phyloP scores from a whole-genome alignment of 1,139 yeast species.

The Hemisphaericaspora subhashii region DNA sequence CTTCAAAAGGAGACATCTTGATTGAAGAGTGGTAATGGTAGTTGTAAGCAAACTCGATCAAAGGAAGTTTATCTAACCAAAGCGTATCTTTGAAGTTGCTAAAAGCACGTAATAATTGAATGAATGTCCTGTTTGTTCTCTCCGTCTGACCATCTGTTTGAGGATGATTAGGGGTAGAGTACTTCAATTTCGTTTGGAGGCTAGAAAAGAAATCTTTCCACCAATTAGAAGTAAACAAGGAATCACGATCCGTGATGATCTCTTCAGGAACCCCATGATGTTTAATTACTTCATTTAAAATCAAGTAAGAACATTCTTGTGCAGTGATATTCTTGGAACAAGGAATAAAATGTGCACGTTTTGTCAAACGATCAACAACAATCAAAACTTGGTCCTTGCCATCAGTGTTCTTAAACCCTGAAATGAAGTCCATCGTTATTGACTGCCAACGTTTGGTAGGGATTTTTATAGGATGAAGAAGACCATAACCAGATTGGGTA shows the following conservation, averaged over 20 bases:
- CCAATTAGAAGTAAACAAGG: neutral
- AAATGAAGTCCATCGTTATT: conserved; percentile 3
- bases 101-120: conserved; percentile 3
- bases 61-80: conserved; percentile 4
- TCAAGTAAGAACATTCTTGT: neutral
- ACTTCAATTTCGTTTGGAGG: conserved; percentile 1
- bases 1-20: conserved; percentile 3
- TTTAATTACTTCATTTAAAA: neutral
- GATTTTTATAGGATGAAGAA: neutral
- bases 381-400: neutral
- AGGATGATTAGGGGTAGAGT: conserved; percentile 2
- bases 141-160: conserved; percentile 10
- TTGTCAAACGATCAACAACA: neutral
- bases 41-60: conserved; percentile 6
- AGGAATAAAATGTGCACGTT: neutral
- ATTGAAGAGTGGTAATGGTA: conserved; percentile 6
- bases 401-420: neutral
- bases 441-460: neutral
- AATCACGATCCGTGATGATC: conserved; percentile 2
- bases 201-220: too few relatives aligned
- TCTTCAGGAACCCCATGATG: conserved; percentile 1
- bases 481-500: too few relatives aligned
- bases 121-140: conserved; percentile 5
- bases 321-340: neutral
- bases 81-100: neutral